Conservation (phyloP, 768 basidiomycete species). For the Collybia nuda region DNA sequence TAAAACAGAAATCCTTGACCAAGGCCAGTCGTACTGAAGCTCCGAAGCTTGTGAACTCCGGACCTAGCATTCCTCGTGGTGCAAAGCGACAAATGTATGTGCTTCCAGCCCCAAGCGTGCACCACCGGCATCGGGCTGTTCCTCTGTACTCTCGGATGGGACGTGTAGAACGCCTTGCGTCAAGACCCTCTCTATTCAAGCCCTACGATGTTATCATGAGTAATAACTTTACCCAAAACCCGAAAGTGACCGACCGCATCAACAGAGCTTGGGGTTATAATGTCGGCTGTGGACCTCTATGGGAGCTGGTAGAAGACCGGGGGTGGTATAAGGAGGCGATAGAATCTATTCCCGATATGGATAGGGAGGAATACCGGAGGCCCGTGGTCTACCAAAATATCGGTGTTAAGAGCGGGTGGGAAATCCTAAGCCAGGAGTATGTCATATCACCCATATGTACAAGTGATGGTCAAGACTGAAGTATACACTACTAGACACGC, state of each 20-base stretch:
- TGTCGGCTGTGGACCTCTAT: constrained; percentile 73
- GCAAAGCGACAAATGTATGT: constrained; percentile 53
- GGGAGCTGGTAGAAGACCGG: constrained; percentile 78
- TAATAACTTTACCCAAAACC: constrained; percentile 52
- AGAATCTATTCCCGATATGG: constrained; percentile 27
- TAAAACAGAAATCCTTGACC: constrained; percentile 3
- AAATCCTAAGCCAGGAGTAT: constrained; percentile 47
- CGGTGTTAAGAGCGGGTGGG: constrained; percentile 41
- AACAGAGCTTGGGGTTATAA: constrained; percentile 75
- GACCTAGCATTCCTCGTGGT: constrained; percentile 30
- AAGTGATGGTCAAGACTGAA: no score
- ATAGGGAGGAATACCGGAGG: constrained; percentile 49
- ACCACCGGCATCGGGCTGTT: constrained; percentile 73
- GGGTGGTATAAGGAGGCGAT: constrained; percentile 73
- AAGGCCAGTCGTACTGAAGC: constrained; percentile 3
- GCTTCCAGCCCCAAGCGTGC: constrained; percentile 62
- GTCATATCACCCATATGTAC: constrained; percentile 4
- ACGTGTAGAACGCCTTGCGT: constrained; percentile 59
- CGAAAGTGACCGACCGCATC: constrained; percentile 51
- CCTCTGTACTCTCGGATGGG: constrained; percentile 53
- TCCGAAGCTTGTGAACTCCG: not conserved
- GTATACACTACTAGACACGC: constrained; percentile 43
- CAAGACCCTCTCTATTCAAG: constrained; percentile 50
- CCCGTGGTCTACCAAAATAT: constrained; percentile 58
- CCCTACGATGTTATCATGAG: constrained; percentile 42